Evolutionary conservation across 177 flowering plant genomes (phyloP), one percentile per base, ranked within the genome.

Genomic region (Telopea speciosissima): DNA sequence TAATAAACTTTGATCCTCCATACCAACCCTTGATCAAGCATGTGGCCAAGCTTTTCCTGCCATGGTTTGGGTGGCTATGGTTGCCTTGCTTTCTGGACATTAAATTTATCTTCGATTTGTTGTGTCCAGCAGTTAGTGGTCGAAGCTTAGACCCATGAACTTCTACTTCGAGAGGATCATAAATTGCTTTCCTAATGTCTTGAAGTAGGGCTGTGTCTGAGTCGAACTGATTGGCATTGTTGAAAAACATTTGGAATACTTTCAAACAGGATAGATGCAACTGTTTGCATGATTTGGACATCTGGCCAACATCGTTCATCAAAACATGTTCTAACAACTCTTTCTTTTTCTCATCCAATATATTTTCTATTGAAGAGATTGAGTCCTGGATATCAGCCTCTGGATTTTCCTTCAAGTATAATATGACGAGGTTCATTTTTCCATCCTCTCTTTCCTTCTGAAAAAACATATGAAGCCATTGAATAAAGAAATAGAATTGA

Each of bases 361-460:
- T 75, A 1, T 68, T 44, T 68, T 40, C 42, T 21, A 81, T 72
- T 31, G 62, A 58, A 3, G 69, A 66, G 16, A 82, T 67, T 66
- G 87, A 72, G 24, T 80, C 81, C 69, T 80, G 78, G 12, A 84
- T 73, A 7, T 59, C 63, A 8, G 68, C 70, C 5, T 74, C 68
- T 23, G 81, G 83, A 31, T 81, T 86, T 68, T 80, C 81, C 45
- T 75, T 75, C 74, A 70, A 0, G 70, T 82, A 69, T 54, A 86
- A 72, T 1, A 72, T 23, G 7, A 83, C 83, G 3, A 63, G 62
- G 65, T 86, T 86, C 31, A 63, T 9, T 28, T 28, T 28, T 28
- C 31, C 87, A 13, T 77, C 75, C 25, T 66, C 70, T 36, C 54
- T 19, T 69, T 86, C 89, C 73, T 79, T 86, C 89, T 84, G 87